Conservation (phyloP, 2,329 filamentous ascomycete species). For the Arthrobotrys musiformis region DNA sequence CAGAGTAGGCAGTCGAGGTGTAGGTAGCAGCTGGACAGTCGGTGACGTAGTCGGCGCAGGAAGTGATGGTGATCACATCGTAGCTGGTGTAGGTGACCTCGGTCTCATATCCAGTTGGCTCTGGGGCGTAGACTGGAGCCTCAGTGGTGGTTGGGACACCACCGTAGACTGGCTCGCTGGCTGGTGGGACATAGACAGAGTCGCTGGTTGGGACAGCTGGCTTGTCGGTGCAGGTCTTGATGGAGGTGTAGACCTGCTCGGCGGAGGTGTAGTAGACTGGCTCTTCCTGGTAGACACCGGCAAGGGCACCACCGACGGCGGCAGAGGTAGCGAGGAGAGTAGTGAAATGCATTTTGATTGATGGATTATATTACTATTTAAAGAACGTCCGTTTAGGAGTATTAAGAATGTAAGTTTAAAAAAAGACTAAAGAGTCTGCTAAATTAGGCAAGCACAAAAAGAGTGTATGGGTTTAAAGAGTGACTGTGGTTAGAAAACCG, state of each 20-base stretch:
- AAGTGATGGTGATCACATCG: slow-evolving; percentile 36
- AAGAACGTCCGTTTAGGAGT: slow-evolving; percentile 47
- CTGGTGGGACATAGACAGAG: slow-evolving; percentile 14
- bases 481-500: slow-evolving; percentile 56
- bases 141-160: slow-evolving; percentile 19
- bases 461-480: slow-evolving; percentile 53
- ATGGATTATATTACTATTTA: slow-evolving; percentile 50
- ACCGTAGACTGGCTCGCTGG: slow-evolving; percentile 27
- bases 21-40: slow-evolving; percentile 48
- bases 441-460: slow-evolving; percentile 44
- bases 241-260: slow-evolving; percentile 42
- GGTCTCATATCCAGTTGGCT: slow-evolving; percentile 16
- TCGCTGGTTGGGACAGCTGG: slow-evolving; percentile 20
- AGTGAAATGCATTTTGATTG: slow-evolving; percentile 53
- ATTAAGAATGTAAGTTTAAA: slow-evolving; percentile 55
- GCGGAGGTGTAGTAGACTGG: slow-evolving; percentile 47
- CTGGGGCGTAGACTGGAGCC: slow-evolving; percentile 9
- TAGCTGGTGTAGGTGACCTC: slow-evolving; percentile 55
- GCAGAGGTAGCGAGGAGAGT: slow-evolving; percentile 47
- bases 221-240: slow-evolving; percentile 39
- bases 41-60: slow-evolving; percentile 40
- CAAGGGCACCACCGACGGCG: slow-evolving; percentile 46
- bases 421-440: slow-evolving; percentile 43
- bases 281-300: slow-evolving; percentile 41
- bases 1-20: slow-evolving; percentile 48